phyloP scores from a whole-genome alignment of 148 eudicot species.

The Polygonum maritimum region DNA sequence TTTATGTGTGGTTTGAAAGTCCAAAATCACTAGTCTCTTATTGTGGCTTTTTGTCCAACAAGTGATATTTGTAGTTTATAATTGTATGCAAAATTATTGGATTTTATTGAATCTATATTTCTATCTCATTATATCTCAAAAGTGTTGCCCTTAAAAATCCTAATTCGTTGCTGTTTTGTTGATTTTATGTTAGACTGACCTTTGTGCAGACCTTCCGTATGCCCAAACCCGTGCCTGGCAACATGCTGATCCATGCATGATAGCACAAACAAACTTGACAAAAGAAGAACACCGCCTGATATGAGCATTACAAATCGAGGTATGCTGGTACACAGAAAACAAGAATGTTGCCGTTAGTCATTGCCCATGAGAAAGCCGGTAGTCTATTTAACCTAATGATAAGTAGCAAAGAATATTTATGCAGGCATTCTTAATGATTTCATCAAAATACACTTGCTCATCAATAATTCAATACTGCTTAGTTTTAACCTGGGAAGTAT shows the following conservation, averaged over 20 bases:
- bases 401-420: too few species aligned
- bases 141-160: not conserved
- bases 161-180: not conserved
- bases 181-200: not conserved
- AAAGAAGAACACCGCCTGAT: conserved; percentile 5
- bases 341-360: not conserved
- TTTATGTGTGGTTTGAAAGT: not conserved
- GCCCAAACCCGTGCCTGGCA: not conserved
- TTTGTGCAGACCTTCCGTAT: conserved; percentile 1
- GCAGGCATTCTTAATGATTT: too few species aligned
- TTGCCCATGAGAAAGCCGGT: not conserved
- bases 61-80: not conserved
- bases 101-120: not conserved
- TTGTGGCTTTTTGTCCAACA: not conserved
- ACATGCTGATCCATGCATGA: conserved; percentile 9
- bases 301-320: not conserved
- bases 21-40: not conserved
- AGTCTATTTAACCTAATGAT: too few species aligned
- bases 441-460: too few species aligned
- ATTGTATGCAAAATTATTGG: not conserved
- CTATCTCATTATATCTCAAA: too few species aligned
- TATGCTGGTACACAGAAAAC: not conserved
- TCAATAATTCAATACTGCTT: too few species aligned
- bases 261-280: not conserved
- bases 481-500: conserved; percentile 6